phyloP scores from a whole-genome alignment of 2,329 filamentous ascomycete genomes.

The Diplodia intermedia region DNA sequence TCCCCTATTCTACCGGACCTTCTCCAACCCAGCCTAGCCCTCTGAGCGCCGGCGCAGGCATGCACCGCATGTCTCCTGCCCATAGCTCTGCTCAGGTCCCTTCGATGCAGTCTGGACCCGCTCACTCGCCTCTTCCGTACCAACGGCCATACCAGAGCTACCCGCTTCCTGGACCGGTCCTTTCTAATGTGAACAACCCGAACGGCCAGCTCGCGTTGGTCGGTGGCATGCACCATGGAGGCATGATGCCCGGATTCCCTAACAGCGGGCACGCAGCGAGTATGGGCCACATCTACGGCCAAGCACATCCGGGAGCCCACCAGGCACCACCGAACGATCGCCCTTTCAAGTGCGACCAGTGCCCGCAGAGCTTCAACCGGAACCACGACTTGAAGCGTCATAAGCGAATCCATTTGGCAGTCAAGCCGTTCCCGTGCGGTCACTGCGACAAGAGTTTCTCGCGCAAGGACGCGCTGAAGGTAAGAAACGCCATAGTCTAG shows the following conservation, averaged over 20 bases:
- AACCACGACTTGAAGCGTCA: conserved; percentile 97
- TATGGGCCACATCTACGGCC: conserved; percentile 67
- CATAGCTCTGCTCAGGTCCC: conserved; percentile 53
- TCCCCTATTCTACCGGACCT: conserved; percentile 57
- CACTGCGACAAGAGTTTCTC: conserved; percentile 97
- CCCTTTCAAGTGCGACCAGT: conserved; percentile 93
- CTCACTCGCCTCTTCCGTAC: conserved; percentile 57
- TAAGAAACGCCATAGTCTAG: conserved; percentile 52
- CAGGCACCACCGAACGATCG: conserved; percentile 70
- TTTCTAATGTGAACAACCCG: conserved; percentile 80
- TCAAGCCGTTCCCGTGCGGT: conserved; percentile 92
- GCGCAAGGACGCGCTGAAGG: conserved; percentile 95
- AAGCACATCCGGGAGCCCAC: conserved; percentile 50
- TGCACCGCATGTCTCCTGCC: conserved; percentile 61
- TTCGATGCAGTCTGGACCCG: conserved; percentile 57
- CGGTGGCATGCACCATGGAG: conserved; percentile 60
- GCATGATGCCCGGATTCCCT: conserved; percentile 61
- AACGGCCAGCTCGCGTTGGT: conserved; percentile 75
- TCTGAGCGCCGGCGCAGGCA: conserved; percentile 54
- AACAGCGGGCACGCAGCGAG: conserved; percentile 68
- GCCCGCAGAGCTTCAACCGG: conserved; percentile 90
- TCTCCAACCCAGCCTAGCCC: conserved; percentile 59
- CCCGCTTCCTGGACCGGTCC: conserved; percentile 70
- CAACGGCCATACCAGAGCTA: conserved; percentile 55
- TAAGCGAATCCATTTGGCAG: conserved; percentile 90